A percentile compares a stretch with the other conserved stretches of the same genome.
phyloP scores from a whole-genome alignment of 352 stramenopile genomes.

The Phytophthora tentaculata region DNA sequence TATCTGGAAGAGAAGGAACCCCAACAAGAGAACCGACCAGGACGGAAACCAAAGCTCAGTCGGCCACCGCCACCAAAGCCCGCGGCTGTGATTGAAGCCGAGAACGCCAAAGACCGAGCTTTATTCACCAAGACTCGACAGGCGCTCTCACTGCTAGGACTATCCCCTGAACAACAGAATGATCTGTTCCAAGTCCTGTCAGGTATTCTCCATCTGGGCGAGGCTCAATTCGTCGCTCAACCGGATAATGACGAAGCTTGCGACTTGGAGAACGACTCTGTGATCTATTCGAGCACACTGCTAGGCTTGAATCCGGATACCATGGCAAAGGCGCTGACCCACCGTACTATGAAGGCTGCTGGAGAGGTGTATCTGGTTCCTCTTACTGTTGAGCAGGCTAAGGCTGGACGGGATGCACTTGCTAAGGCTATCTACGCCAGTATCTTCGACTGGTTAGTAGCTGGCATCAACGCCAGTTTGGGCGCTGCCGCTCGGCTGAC shows the following conservation, averaged over 20 bases:
- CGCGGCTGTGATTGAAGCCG: conserved; percentile 39
- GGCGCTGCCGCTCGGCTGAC: conserved; percentile 30
- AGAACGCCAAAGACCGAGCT: conserved; percentile 46
- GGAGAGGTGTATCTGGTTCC: conserved; percentile 72
- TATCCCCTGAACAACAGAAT: conserved; percentile 56
- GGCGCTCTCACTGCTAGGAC: conserved; percentile 64
- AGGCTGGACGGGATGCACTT: conserved; percentile 91
- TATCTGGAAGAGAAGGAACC: conserved; percentile 60
- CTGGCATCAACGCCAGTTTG: conserved; percentile 85
- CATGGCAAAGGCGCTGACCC: conserved; percentile 66
- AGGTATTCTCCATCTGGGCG: conserved; percentile 84
- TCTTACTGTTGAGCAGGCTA: conserved; percentile 67
- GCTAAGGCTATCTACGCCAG: conserved; percentile 95
- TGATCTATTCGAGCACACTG: conserved; percentile 50
- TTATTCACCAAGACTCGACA: conserved; percentile 73
- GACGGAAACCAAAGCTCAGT: conserved; percentile 23
- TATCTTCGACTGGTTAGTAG: conserved; percentile 97
- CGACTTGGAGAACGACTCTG: conserved; percentile 41
- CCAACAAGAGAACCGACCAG: conserved; percentile 27
- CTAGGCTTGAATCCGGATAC: conserved; percentile 54
- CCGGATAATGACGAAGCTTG: conserved; percentile 68
- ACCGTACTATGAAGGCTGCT: conserved; percentile 74
- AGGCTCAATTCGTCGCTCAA: conserved; percentile 57
- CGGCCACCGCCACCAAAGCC: conserved; percentile 15
- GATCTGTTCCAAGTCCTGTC: conserved; percentile 73